These are phyloP conservation scores for Flaveria linearis DNA, from an alignment of 129 eudicot genomes.

Conservation along the genomic window DNA sequence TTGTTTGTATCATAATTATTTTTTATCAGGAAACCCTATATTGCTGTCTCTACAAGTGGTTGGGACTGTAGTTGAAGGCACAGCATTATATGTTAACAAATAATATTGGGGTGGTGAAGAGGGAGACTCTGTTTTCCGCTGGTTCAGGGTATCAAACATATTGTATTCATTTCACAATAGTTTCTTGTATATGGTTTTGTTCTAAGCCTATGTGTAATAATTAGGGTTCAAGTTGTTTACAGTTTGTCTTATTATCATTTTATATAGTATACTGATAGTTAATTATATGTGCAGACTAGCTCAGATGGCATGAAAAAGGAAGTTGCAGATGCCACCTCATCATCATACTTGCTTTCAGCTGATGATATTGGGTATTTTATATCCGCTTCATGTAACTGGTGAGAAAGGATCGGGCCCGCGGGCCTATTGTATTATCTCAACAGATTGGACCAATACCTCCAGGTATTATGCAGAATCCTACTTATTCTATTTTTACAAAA, in stretches of 20 bases:
- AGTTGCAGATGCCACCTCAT: constrained; percentile 58
- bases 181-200: too few relatives aligned
- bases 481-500: constrained; percentile 11
- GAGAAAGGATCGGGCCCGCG: constrained; percentile 90
- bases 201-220: too few relatives aligned
- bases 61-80: constrained; percentile 80
- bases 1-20: constrained; percentile 1
- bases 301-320: constrained; percentile 58
- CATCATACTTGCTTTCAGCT: constrained; percentile 71
- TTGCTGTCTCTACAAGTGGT: constrained; percentile 64
- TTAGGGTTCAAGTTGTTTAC: too few relatives aligned
- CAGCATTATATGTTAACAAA: constrained; percentile 64
- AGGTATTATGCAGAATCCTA: constrained; percentile 41
- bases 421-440: constrained; percentile 79
- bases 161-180: too few relatives aligned
- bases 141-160: too few relatives aligned
- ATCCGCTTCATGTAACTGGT: constrained; percentile 86
- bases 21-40: constrained; percentile 74
- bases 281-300: too few relatives aligned
- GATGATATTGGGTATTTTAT: constrained; percentile 81
- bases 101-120: constrained; percentile 97
- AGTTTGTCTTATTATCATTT: too few relatives aligned
- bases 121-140: too few relatives aligned
- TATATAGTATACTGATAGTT: too few relatives aligned
- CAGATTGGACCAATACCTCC: constrained; percentile 79